Percentiles rank a stretch among this genome's conserved stretches.
Conservation (phyloP, 352 stramenopile genomes). For the Thraustochytrium sp. region DNA sequence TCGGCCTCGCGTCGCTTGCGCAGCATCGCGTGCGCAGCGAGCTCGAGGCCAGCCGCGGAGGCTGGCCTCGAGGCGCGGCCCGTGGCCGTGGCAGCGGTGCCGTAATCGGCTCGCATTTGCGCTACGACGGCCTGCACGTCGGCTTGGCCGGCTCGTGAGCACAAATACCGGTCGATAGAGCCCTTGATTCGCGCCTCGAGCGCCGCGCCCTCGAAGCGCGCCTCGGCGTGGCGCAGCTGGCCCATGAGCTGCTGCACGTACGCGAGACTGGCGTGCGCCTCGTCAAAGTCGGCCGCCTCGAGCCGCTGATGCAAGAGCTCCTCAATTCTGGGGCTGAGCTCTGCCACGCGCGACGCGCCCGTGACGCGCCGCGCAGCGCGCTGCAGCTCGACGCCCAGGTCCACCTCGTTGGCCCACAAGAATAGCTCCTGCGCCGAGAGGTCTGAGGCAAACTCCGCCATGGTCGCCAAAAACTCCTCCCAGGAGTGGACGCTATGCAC, state of each 20-base stretch:
- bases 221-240: background rate
- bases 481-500: background rate
- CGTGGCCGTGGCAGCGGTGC: too few species aligned
- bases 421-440: background rate
- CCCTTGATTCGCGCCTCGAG: background rate
- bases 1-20: background rate
- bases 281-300: background rate
- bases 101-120: background rate
- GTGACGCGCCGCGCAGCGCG: background rate
- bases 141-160: background rate
- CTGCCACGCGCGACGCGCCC: background rate
- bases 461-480: background rate
- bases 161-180: background rate
- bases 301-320: background rate
- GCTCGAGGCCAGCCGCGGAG: background rate
- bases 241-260: background rate
- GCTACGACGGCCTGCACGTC: background rate
- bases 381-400: background rate
- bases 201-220: background rate
- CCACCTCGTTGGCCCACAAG: background rate
- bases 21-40: background rate
- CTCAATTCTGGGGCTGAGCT: background rate
- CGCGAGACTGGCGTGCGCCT: background rate
- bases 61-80: too few species aligned
- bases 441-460: background rate